Evolutionary conservation across 148 eudicot species (phyloP).

Genomic region (Mesembryanthemum crystallinum): DNA sequence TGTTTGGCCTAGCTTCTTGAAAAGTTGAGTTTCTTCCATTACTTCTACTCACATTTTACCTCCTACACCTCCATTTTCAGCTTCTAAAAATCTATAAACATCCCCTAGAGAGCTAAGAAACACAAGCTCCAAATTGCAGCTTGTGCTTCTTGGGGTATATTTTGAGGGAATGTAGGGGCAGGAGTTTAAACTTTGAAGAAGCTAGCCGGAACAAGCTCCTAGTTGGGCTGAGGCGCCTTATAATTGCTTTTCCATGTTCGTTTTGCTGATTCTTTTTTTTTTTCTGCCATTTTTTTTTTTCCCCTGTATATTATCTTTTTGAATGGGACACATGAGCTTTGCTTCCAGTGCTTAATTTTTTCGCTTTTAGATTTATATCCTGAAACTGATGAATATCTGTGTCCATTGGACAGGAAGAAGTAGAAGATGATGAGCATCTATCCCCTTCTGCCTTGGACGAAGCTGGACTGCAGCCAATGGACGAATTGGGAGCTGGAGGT

Average conservation of each 20-base stretch:
- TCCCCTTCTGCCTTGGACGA: slow-evolving; percentile 27
- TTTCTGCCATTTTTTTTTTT: background rate
- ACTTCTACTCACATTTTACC: too few species aligned
- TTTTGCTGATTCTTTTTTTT: background rate
- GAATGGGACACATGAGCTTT: background rate
- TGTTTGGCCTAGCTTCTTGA: too few species aligned
- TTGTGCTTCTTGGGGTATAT: too few species aligned
- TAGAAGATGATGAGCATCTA: slow-evolving; percentile 35
- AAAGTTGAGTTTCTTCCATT: too few species aligned
- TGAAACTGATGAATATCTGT: slow-evolving; percentile 23
- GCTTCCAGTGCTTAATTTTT: background rate
- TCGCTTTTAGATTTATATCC: background rate
- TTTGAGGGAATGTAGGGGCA: too few species aligned
- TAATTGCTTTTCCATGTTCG: background rate
- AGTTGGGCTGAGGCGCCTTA: background rate
- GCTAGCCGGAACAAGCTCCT: too few species aligned
- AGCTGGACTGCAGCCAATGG: slow-evolving; percentile 29
- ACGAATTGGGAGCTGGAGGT: slow-evolving; percentile 31
- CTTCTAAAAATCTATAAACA: too few species aligned
- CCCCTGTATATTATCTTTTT: background rate
- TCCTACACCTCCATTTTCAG: too few species aligned
- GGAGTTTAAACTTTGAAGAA: too few species aligned
- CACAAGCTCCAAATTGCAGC: too few species aligned
- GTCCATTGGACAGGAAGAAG: slow-evolving; percentile 47
- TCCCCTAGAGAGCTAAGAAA: too few species aligned